Conservation (phyloP, 805 yeast species). For the Teunomyces atbi region DNA sequence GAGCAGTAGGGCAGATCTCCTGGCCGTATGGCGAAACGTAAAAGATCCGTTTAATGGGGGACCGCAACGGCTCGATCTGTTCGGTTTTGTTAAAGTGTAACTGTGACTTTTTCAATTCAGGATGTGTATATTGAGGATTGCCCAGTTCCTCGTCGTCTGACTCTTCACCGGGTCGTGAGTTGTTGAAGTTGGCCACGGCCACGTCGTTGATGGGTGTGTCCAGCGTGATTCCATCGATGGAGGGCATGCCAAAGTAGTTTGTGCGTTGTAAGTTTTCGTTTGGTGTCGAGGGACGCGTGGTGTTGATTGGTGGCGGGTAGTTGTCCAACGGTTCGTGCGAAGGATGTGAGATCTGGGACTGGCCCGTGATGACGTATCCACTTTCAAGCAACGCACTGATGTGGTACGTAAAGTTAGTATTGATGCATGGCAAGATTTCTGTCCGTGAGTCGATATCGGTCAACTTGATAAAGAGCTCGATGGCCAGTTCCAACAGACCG, state of each 20-base stretch:
- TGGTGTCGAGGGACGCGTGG: conserved; percentile 18
- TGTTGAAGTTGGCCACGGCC: conserved; percentile 2
- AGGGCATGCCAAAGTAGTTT: conserved; percentile 5
- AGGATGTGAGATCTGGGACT: conserved; percentile 92
- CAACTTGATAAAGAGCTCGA: conserved; percentile 69
- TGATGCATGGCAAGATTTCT: conserved; percentile 75
- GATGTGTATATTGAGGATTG: conserved; percentile 71
- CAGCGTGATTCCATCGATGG: conserved; percentile 6
- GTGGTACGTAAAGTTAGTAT: conserved; percentile 82
- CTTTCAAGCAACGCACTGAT: conserved; percentile 72
- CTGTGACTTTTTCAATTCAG: conserved; percentile 73
- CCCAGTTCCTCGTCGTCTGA: conserved; percentile 48
- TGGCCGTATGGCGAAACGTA: conserved; percentile 87
- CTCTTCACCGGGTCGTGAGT: background rate
- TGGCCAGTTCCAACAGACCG: conserved; percentile 82
- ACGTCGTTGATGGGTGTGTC: conserved; percentile 5
- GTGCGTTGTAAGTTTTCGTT: conserved; percentile 7
- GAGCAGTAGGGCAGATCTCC: conserved; percentile 76
- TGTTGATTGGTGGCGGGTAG: conserved; percentile 18
- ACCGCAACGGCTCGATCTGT: conserved; percentile 56
- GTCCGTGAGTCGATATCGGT: conserved; percentile 53
- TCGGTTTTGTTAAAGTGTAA: conserved; percentile 65
- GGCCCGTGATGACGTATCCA: conserved; percentile 81
- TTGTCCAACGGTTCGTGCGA: conserved; percentile 19
- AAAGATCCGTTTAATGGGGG: conserved; percentile 70